Base-by-base conservation (phyloP, 2,329 filamentous ascomycete species). In the Eurotiales sp. region DNA sequence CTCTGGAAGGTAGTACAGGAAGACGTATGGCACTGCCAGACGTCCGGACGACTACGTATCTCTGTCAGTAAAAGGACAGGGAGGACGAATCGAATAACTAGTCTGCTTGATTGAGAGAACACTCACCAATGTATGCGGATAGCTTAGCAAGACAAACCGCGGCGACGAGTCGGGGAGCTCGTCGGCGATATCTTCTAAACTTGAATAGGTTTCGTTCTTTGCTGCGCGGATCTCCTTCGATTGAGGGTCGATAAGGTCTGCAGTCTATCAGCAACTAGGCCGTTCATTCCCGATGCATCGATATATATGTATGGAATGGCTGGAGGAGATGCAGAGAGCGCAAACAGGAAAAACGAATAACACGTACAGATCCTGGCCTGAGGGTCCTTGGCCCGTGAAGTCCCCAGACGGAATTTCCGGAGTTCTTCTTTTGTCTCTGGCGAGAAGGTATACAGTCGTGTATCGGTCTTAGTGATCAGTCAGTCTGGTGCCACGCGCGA, bases 91-190 rank as follows among this genome's bases (percentile, higher is more conserved):
- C 19, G n/a, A n/a, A n/a, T n/a, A n/a, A 10, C 10, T 27, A 10
- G 5, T 27, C 10, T 5, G 25, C 25, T 27, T 27, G 25, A 27
- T 25, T 11, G 29, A 11, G 29, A 22, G 8, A n/a, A 45, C 27
- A 46, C 79, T 57, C 75, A 95, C 90, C 71, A 95, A 72, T 0
- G 88, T 96, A 60, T 96, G 68, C 0, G 93, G 93, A 67, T 97
- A 93, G 72, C 90, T 95, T 45, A 99, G 77, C 52, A 97, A 79
- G 23, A 99, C 80, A 63, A 90, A 99, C 54, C 93, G 83, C 11
- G 93, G 93, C 6, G 90, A 84, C 66, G 96, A 89, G 61, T 96
- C 92, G 8, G 93, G 93, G 15, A 99, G 82, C 64, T 96, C 91
- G 49, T 97, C 92, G 55, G 79, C 85, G 52, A 99, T 77, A 52